A percentile compares a stretch with the other conserved stretches of the same genome.
Evolutionary conservation across 495 filamentous ascomycete species (phyloP).

Genomic region (Neurospora sublineolata): DNA sequence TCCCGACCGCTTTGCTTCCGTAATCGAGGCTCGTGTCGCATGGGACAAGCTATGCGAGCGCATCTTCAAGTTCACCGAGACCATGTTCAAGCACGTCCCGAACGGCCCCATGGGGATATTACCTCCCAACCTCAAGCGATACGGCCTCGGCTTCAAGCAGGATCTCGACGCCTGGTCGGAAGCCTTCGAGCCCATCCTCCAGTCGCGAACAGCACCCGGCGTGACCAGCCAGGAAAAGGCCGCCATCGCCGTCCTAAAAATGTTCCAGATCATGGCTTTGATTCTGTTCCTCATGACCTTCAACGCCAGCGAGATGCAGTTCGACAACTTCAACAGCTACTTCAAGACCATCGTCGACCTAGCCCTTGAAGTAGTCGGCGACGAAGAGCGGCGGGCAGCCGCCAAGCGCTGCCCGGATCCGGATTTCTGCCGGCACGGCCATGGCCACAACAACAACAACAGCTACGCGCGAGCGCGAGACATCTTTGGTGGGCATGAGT

Average conservation of each 20-base stretch:
- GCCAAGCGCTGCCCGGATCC: constrained; percentile 33
- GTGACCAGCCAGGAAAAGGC: constrained; percentile 42
- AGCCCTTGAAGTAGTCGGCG: constrained; percentile 36
- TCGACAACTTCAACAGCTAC: constrained; percentile 28
- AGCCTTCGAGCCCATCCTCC: constrained; percentile 40
- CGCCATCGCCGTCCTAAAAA: constrained; percentile 42
- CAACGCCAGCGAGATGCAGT: constrained; percentile 34
- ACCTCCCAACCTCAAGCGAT: constrained; percentile 32
- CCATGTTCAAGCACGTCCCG: constrained; percentile 33
- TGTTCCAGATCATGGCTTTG: constrained; percentile 41
- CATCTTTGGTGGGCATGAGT: constrained; percentile 30
- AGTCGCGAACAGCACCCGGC: constrained; percentile 33
- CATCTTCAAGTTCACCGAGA: constrained; percentile 43
- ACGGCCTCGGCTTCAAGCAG: constrained; percentile 28
- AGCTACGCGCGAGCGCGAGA: constrained; percentile 10
- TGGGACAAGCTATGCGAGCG: constrained; percentile 40
- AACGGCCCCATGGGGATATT: constrained; percentile 37
- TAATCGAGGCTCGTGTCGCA: constrained; percentile 36
- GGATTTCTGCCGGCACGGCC: constrained; percentile 29
- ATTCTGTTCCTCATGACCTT: constrained; percentile 45
- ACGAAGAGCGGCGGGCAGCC: constrained; percentile 36
- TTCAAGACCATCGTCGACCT: constrained; percentile 35
- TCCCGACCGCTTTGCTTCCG: constrained; percentile 34
- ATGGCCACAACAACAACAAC: constrained; percentile 7
- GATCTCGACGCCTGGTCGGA: constrained; percentile 40